Conservation (phyloP, 257 asterid genomes). For the Jacaranda copaia region DNA sequence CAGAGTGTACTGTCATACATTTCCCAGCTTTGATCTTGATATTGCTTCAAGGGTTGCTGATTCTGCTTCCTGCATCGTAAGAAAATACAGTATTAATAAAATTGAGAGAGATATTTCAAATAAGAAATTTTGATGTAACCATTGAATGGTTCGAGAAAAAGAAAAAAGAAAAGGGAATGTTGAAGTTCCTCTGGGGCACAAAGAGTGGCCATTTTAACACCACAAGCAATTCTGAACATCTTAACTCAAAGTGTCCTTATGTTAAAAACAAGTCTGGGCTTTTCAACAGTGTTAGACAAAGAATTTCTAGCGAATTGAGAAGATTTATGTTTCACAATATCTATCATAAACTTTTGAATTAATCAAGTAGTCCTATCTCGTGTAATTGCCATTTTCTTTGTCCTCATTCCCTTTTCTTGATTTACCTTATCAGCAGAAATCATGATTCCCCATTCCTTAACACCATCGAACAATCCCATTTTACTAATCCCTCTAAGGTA, state of each 20-base stretch:
- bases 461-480: not conserved
- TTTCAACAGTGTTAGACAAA: no score
- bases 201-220: constrained; percentile 20
- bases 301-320: no score
- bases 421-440: no score
- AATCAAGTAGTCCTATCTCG: no score
- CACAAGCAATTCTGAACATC: not conserved
- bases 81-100: constrained; percentile 28
- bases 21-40: constrained; percentile 87
- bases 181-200: constrained; percentile 18
- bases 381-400: no score
- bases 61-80: constrained; percentile 83
- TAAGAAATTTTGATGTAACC: constrained; percentile 14
- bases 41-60: constrained; percentile 95
- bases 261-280: no score
- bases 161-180: not conserved
- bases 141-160: constrained; percentile 29
- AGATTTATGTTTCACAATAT: no score
- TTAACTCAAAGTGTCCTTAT: not conserved
- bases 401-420: no score
- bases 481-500: constrained; percentile 10
- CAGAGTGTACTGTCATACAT: constrained; percentile 55
- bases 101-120: constrained; percentile 7
- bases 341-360: no score
- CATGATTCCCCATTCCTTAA: no score